Conservation (phyloP, 2,329 filamentous ascomycete species). For the Talaromyces sp. region DNA sequence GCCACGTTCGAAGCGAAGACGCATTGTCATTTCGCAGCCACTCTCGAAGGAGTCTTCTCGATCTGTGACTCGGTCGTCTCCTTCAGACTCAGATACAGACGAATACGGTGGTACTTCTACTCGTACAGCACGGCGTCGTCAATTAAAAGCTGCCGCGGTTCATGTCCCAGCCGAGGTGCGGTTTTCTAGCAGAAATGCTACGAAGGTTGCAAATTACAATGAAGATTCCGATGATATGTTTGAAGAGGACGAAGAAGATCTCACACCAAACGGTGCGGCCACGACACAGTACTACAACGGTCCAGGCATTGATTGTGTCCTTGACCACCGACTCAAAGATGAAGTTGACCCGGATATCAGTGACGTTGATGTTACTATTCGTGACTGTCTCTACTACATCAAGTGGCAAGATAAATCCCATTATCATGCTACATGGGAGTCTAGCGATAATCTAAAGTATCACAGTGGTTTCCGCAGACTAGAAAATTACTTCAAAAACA, state of each 20-base stretch:
- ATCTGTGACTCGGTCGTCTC: slow-evolving; percentile 54
- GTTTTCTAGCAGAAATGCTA: slow-evolving; percentile 82
- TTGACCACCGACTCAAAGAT: slow-evolving; percentile 77
- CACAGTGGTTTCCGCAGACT: slow-evolving; percentile 81
- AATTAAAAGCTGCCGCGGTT: slow-evolving; percentile 60
- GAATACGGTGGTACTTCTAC: slow-evolving; percentile 73
- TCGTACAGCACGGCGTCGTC: slow-evolving; percentile 66
- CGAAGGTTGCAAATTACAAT: slow-evolving; percentile 65
- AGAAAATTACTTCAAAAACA: slow-evolving; percentile 83
- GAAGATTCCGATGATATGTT: slow-evolving; percentile 59
- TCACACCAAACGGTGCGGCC: slow-evolving; percentile 65
- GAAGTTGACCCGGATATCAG: slow-evolving; percentile 47
- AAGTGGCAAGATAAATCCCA: slow-evolving; percentile 98
- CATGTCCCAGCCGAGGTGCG: slow-evolving; percentile 72
- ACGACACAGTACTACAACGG: slow-evolving; percentile 68
- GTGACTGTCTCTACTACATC: slow-evolving; percentile 72
- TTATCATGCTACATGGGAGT: slow-evolving; percentile 93
- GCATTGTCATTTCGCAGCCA: slow-evolving; percentile 47
- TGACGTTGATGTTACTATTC: slow-evolving; percentile 52
- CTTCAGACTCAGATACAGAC: slow-evolving; percentile 62
- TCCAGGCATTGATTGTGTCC: slow-evolving; percentile 83
- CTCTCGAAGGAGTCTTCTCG: slow-evolving; percentile 45
- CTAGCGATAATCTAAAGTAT: slow-evolving; percentile 65
- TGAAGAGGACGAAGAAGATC: slow-evolving; percentile 54
- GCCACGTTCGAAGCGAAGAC: slow-evolving; percentile 45